Evolutionary conservation across 2,329 filamentous ascomycete species (phyloP).

Genomic region (Setomelanomma holmii): DNA sequence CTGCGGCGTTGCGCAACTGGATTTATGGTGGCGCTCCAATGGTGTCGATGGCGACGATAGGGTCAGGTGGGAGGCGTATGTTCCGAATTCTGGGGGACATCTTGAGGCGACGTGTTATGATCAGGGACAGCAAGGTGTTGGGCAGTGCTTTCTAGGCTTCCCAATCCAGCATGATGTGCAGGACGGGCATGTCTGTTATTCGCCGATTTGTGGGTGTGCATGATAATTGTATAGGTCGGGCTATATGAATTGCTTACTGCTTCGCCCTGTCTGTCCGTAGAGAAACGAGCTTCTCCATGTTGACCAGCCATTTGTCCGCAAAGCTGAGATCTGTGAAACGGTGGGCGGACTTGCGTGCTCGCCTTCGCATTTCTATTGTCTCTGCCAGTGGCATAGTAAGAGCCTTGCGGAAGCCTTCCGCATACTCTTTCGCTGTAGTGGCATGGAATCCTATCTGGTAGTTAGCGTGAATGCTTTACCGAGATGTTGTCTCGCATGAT

Average conservation of each 20-base stretch:
- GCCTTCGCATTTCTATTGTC: slow-evolving; percentile 73
- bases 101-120: too few species aligned
- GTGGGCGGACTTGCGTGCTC: slow-evolving; percentile 79
- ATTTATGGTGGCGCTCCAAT: too few species aligned
- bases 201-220: not conserved
- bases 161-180: too few species aligned
- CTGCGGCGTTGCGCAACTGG: too few species aligned
- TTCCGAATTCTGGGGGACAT: too few species aligned
- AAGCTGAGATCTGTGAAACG: slow-evolving; percentile 92
- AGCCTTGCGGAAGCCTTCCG: slow-evolving; percentile 78
- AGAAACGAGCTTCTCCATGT: slow-evolving; percentile 75
- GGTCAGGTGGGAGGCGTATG: too few species aligned
- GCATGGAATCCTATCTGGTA: slow-evolving; percentile 78
- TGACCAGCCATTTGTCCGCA: slow-evolving; percentile 74
- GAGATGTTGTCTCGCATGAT: not conserved
- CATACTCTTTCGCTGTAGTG: slow-evolving; percentile 78
- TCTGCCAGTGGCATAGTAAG: slow-evolving; percentile 69
- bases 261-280: slow-evolving; percentile 41
- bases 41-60: too few species aligned
- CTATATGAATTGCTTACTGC: too few species aligned
- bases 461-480: slow-evolving; percentile 4
- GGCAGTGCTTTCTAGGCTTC: too few species aligned
- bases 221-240: not conserved
- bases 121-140: too few species aligned
- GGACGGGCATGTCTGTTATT: not conserved